Evolutionary conservation across 306 rosid genomes (phyloP).

Genomic region (Trifolium dubium): DNA sequence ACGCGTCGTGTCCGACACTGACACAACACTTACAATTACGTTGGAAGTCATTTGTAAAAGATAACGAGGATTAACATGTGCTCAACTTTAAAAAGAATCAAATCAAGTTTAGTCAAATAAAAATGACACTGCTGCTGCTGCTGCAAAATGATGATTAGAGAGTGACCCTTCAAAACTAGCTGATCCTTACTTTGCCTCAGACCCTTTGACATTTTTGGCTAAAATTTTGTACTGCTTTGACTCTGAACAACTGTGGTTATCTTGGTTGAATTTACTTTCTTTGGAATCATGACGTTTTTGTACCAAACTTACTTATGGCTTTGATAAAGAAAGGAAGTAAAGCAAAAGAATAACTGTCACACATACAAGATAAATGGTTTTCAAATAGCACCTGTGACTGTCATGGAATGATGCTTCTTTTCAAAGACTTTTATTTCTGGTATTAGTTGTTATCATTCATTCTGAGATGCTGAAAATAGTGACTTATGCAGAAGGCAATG

Average conservation of each 20-base stretch:
- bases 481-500: constrained; percentile 36
- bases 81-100: constrained; percentile 4
- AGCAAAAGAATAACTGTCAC: constrained; percentile 49
- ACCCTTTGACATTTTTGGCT: constrained; percentile 58
- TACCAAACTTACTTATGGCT: constrained; percentile 41
- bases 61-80: constrained; percentile 8
- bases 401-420: constrained; percentile 54
- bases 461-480: constrained; percentile 41
- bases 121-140: constrained; percentile 36
- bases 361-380: constrained; percentile 36
- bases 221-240: constrained; percentile 58
- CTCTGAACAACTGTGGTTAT: constrained; percentile 50
- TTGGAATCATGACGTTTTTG: constrained; percentile 42
- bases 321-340: constrained; percentile 46
- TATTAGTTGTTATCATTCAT: constrained; percentile 44
- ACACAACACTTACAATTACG: no score
- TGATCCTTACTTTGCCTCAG: constrained; percentile 48
- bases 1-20: no score
- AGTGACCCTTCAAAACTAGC: constrained; percentile 50
- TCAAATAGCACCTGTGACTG: constrained; percentile 61
- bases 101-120: constrained; percentile 31
- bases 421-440: constrained; percentile 43
- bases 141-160: constrained; percentile 54
- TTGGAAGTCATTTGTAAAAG: constrained; percentile 26
- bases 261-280: constrained; percentile 44